phyloP scores from a whole-genome alignment of 2,329 filamentous ascomycete genomes.

The Phyllosticta citrichinensis region DNA sequence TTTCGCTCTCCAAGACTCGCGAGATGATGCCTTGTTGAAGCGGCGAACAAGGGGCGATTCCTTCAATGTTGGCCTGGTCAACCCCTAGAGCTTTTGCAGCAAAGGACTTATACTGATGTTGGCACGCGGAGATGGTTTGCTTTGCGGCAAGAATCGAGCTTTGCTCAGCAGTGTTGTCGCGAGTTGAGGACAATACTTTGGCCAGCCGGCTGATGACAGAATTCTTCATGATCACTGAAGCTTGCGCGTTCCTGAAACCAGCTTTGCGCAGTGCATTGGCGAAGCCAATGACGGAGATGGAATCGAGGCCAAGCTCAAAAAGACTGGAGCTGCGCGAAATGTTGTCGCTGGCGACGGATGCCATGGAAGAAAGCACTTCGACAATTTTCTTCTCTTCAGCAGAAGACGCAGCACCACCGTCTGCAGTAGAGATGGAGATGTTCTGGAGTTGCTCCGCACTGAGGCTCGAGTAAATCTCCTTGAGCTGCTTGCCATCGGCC shows the following conservation, averaged over 20 bases:
- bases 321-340: constrained; percentile 54
- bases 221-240: constrained; percentile 57
- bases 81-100: constrained; percentile 46
- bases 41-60: constrained; percentile 72
- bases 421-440: constrained; percentile 26
- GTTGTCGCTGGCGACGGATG: constrained; percentile 33
- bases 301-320: constrained; percentile 81
- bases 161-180: background rate
- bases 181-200: constrained; percentile 17
- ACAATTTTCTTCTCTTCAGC: constrained; percentile 41
- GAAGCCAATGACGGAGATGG: constrained; percentile 69
- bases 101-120: constrained; percentile 48
- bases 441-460: constrained; percentile 51
- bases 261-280: constrained; percentile 51
- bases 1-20: constrained; percentile 48
- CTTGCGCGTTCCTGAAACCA: constrained; percentile 51
- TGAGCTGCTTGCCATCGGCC: constrained; percentile 63
- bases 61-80: constrained; percentile 49
- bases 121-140: constrained; percentile 54
- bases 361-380: constrained; percentile 44
- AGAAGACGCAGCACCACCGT: constrained; percentile 20
- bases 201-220: constrained; percentile 33
- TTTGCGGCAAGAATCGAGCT: constrained; percentile 39
- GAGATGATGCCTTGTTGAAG: constrained; percentile 82
- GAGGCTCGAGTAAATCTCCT: constrained; percentile 53